Percentiles rank a stretch among this genome's conserved stretches.
These are phyloP conservation scores for Uronychia setigera DNA, from an alignment of 73 alveolate species.

Conservation along the genomic window DNA sequence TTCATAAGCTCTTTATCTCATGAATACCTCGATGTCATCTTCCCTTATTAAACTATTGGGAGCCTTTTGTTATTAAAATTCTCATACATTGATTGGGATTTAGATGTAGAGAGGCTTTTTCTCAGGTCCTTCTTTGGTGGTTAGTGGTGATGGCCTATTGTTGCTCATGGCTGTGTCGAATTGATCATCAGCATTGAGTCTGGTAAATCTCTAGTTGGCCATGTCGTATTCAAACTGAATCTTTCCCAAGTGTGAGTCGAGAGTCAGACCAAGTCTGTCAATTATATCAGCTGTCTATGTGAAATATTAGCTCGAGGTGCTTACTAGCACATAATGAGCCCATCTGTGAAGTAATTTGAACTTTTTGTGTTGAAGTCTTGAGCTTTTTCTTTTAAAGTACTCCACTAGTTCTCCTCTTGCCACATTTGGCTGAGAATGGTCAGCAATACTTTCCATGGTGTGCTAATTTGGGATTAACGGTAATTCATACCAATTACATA, in stretches of 20 bases:
- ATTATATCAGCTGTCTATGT: slow-evolving; percentile 42
- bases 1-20: slow-evolving; percentile 28
- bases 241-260: slow-evolving; percentile 41
- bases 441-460: slow-evolving; percentile 27
- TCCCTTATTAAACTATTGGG: slow-evolving; percentile 31
- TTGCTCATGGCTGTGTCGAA: slow-evolving; percentile 11
- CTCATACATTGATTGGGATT: not conserved
- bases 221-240: slow-evolving; percentile 36
- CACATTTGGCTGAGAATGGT: slow-evolving; percentile 25
- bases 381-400: slow-evolving; percentile 21
- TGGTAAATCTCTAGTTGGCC: slow-evolving; percentile 18
- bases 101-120: slow-evolving; percentile 32
- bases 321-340: slow-evolving; percentile 61
- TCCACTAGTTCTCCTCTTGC: slow-evolving; percentile 26
- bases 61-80: slow-evolving; percentile 42
- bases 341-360: slow-evolving; percentile 41
- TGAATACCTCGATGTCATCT: slow-evolving; percentile 51
- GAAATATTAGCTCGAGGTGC: not conserved
- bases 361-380: slow-evolving; percentile 31
- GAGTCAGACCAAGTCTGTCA: slow-evolving; percentile 45
- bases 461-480: not conserved
- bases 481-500: slow-evolving; percentile 7
- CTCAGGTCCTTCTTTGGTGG: slow-evolving; percentile 27
- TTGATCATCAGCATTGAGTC: slow-evolving; percentile 37
- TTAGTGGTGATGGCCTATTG: slow-evolving; percentile 38